Evolutionary conservation across 768 basidiomycete genomes (phyloP).

Genomic region (Boletus barrowsii): DNA sequence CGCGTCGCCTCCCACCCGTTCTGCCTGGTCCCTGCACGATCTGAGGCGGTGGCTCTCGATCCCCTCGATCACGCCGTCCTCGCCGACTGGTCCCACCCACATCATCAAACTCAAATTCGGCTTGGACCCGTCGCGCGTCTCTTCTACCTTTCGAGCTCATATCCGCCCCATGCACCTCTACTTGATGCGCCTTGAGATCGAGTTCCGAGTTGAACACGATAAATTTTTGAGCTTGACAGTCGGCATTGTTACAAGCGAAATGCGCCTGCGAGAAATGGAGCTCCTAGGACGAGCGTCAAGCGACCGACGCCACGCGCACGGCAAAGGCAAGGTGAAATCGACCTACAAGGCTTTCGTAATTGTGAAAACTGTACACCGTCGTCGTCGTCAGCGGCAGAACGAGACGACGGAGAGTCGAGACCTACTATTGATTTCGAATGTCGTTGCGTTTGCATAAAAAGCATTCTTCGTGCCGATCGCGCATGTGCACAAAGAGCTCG

Average conservation of each 20-base stretch:
- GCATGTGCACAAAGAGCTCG: constrained; percentile 91
- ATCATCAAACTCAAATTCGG: constrained; percentile 66
- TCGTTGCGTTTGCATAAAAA: constrained; percentile 89
- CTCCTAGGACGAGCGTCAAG: constrained; percentile 45
- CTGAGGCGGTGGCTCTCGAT: constrained; percentile 37
- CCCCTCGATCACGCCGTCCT: constrained; percentile 46
- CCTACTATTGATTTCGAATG: constrained; percentile 82
- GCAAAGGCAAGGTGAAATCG: neutral
- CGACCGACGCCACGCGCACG: neutral
- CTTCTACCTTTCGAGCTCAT: constrained; percentile 69
- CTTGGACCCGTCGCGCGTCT: constrained; percentile 65
- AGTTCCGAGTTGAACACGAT: constrained; percentile 87
- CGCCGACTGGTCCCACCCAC: constrained; percentile 43
- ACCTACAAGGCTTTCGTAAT: constrained; percentile 73
- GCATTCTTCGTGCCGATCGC: constrained; percentile 93
- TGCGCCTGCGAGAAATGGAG: constrained; percentile 74
- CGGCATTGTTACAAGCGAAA: constrained; percentile 67
- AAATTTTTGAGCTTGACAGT: constrained; percentile 85
- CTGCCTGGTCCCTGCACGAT: constrained; percentile 27
- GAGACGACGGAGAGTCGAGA: constrained; percentile 15
- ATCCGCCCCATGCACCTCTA: constrained; percentile 75
- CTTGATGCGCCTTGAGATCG: constrained; percentile 89
- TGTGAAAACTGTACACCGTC: constrained; percentile 55
- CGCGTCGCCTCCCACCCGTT: constrained; percentile 46
- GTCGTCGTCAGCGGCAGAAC: neutral